A percentile compares a stretch with the other conserved stretches of the same genome.
phyloP scores from a whole-genome alignment of 805 yeast genomes.

The Candida cerambycidarum region DNA sequence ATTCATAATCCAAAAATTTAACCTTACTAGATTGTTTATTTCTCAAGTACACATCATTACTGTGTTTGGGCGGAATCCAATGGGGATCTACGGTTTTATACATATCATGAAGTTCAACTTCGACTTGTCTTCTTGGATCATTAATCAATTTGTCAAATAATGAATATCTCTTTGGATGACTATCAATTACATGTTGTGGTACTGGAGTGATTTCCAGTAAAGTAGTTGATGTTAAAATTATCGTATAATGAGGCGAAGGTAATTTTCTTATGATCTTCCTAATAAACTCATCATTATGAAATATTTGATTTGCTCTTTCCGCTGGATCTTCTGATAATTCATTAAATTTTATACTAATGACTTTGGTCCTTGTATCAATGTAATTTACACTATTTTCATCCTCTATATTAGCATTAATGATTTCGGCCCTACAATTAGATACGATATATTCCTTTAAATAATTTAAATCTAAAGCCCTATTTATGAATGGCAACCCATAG shows the following conservation, averaged over 20 bases:
- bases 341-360: slow-evolving; percentile 59
- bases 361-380: slow-evolving; percentile 61
- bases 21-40: slow-evolving; percentile 35
- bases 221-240: slow-evolving; percentile 50
- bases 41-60: slow-evolving; percentile 29
- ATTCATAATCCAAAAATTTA: slow-evolving; percentile 42
- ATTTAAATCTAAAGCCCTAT: slow-evolving; percentile 41
- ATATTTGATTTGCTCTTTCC: slow-evolving; percentile 22
- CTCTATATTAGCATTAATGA: slow-evolving; percentile 42
- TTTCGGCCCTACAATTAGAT: slow-evolving; percentile 53
- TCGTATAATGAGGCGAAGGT: slow-evolving; percentile 71
- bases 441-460: slow-evolving; percentile 42
- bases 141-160: slow-evolving; percentile 59
- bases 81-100: slow-evolving; percentile 27
- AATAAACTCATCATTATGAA: slow-evolving; percentile 46
- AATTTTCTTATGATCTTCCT: slow-evolving; percentile 59
- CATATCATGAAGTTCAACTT: slow-evolving; percentile 55
- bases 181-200: slow-evolving; percentile 27
- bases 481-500: slow-evolving; percentile 55
- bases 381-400: slow-evolving; percentile 43
- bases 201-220: slow-evolving; percentile 28
- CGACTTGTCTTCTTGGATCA: slow-evolving; percentile 49
- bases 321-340: slow-evolving; percentile 33
- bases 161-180: slow-evolving; percentile 33
- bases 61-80: slow-evolving; percentile 26